phyloP scores from a whole-genome alignment of 257 asterid genomes.

The Fraxinus excelsior region DNA sequence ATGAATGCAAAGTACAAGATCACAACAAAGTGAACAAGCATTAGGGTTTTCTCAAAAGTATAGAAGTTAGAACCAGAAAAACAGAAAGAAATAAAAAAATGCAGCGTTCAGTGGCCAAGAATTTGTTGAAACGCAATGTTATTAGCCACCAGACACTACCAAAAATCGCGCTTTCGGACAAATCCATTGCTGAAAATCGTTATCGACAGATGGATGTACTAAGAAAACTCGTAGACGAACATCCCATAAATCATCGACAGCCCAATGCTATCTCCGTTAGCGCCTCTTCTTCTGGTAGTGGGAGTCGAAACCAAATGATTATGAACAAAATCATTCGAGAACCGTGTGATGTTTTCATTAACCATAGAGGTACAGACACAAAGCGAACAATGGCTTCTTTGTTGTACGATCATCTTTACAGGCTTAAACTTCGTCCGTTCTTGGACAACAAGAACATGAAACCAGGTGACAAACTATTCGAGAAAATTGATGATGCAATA shows the following conservation, averaged over 20 bases:
- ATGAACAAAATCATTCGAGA: not conserved
- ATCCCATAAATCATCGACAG: not conserved
- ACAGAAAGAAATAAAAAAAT: constrained; percentile 6
- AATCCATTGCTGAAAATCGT: not conserved
- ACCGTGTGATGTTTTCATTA: constrained; percentile 57
- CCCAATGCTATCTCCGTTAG: not conserved
- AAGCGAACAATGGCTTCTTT: constrained; percentile 43
- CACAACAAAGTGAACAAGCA: not conserved
- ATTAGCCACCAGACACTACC: constrained; percentile 2
- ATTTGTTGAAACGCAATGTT: constrained; percentile 25
- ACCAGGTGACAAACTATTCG: constrained; percentile 59
- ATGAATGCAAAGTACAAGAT: not conserved
- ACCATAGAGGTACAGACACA: constrained; percentile 57
- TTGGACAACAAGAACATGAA: constrained; percentile 64
- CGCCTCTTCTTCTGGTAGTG: not conserved
- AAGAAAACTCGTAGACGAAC: not conserved
- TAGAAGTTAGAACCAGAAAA: not conserved
- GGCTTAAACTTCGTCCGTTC: constrained; percentile 35
- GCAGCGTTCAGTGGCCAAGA: constrained; percentile 46
- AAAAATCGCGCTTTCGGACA: not conserved
- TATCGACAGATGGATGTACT: not conserved
- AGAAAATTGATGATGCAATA: constrained; percentile 45
- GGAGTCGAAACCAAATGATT: constrained; percentile 6
- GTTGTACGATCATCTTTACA: constrained; percentile 43
- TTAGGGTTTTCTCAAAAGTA: not conserved